phyloP scores from a whole-genome alignment of 1,284 basidiomycete genomes.

The Kwoniella shivajii region DNA sequence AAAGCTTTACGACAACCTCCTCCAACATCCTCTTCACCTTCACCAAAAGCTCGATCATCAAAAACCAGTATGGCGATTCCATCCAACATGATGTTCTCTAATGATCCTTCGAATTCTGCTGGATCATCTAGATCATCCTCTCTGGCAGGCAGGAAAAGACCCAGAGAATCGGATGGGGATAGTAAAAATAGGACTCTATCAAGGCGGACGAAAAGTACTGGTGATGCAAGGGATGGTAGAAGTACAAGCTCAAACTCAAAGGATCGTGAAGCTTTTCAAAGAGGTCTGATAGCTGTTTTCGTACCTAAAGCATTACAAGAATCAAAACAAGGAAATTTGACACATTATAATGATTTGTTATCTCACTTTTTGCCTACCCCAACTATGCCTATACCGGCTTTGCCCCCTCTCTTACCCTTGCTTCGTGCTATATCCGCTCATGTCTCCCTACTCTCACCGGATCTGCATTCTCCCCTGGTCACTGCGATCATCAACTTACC shows the following conservation, averaged over 20 bases:
- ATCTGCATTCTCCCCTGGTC: constrained; percentile 75
- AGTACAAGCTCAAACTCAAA: constrained; percentile 19
- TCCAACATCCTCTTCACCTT: constrained; percentile 3
- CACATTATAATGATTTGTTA: constrained; percentile 60
- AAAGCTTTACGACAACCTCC: constrained; percentile 27
- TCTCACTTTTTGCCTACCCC: constrained; percentile 57
- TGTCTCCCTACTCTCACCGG: constrained; percentile 55
- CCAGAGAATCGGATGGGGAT: constrained; percentile 40
- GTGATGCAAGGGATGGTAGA: constrained; percentile 29
- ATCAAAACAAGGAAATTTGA: constrained; percentile 48
- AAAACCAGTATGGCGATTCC: constrained; percentile 15
- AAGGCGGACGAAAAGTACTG: constrained; percentile 48
- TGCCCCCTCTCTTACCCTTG: constrained; percentile 57
- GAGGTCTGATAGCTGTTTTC: constrained; percentile 52
- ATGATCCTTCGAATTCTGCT: constrained; percentile 16
- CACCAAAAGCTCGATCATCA: constrained; percentile 11
- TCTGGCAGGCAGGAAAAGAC: constrained; percentile 46
- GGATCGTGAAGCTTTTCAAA: constrained; percentile 49
- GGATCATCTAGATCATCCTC: constrained; percentile 38
- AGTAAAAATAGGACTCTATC: constrained; percentile 22
- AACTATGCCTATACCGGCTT: constrained; percentile 32
- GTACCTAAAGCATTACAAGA: constrained; percentile 51
- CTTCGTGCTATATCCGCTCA: constrained; percentile 69
- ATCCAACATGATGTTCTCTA: constrained; percentile 19
- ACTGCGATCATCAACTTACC: constrained; percentile 85